Conservation (phyloP, 2,329 filamentous ascomycete genomes). For the Thielaviopsis ethacetica region DNA sequence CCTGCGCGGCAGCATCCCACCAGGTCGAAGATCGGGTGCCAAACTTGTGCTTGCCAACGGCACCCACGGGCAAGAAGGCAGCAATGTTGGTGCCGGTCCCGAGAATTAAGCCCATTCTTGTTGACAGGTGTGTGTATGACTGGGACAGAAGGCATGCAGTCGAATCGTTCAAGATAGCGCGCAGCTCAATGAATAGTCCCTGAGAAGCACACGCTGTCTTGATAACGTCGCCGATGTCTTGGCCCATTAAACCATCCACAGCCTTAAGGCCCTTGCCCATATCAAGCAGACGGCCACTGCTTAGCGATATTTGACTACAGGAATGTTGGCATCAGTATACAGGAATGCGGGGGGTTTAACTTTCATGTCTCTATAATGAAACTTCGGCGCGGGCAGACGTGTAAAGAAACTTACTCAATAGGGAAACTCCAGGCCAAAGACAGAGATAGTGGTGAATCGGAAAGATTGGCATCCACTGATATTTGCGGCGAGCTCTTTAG, state of each 20-base stretch:
- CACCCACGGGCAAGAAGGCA: conserved; percentile 42
- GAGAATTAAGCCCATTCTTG: conserved; percentile 47
- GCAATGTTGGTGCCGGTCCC: conserved; percentile 53
- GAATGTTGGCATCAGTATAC: conserved; percentile 15
- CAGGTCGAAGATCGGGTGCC: conserved; percentile 36
- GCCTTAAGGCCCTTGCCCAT: conserved; percentile 55
- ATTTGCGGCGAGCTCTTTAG: conserved; percentile 18
- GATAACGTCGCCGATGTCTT: conserved; percentile 44
- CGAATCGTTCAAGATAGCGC: conserved; percentile 50
- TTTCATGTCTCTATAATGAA: not conserved
- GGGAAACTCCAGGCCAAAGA: conserved; percentile 55
- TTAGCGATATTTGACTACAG: conserved; percentile 44
- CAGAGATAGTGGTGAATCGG: conserved; percentile 34
- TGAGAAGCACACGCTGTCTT: conserved; percentile 33
- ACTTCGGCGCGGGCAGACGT: not conserved
- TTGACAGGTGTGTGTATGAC: conserved; percentile 41
- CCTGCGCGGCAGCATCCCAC: conserved; percentile 42
- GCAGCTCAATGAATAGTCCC: conserved; percentile 37
- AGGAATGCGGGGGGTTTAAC: not conserved
- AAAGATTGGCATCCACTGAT: conserved; percentile 12
- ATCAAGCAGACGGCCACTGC: conserved; percentile 38
- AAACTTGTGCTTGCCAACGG: conserved; percentile 39
- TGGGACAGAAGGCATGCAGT: conserved; percentile 49
- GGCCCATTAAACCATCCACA: conserved; percentile 37
- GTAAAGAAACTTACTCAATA: conserved; percentile 39